phyloP scores from a whole-genome alignment of 78 protist genomes.

The Thecamonas trahens region DNA sequence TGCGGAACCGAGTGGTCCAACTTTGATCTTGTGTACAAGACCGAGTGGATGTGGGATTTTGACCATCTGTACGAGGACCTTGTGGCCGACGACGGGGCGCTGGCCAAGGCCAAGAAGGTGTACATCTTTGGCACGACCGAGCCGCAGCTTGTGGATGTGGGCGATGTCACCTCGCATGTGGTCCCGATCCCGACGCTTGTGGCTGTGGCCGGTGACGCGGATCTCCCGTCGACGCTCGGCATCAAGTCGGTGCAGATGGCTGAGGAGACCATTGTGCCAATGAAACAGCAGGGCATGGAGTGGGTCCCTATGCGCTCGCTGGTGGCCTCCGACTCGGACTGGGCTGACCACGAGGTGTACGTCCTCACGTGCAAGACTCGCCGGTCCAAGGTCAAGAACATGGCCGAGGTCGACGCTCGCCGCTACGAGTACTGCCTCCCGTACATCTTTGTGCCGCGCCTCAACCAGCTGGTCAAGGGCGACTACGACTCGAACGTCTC shows the following conservation, averaged over 20 bases:
- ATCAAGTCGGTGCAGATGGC: slow-evolving; percentile 1
- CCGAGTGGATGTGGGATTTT: slow-evolving; percentile 7
- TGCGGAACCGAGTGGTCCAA: background rate
- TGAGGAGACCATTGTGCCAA: slow-evolving; percentile 3
- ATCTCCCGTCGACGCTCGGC: background rate
- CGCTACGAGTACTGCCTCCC: slow-evolving; percentile 7
- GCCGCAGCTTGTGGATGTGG: no score
- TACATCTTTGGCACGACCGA: slow-evolving; percentile 12
- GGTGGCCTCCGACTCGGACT: background rate
- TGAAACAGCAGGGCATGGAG: background rate
- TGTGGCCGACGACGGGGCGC: background rate
- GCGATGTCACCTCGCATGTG: no score
- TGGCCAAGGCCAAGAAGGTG: slow-evolving; percentile 5
- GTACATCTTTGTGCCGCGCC: no score
- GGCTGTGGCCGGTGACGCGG: slow-evolving; percentile 3
- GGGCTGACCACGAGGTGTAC: background rate
- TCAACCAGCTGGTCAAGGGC: no score
- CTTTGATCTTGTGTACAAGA: background rate
- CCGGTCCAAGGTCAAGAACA: background rate
- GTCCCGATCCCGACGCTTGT: slow-evolving; percentile 9
- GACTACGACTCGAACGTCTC: background rate
- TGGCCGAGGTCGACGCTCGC: background rate
- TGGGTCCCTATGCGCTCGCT: slow-evolving; percentile 10
- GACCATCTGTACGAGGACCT: slow-evolving; percentile 6
- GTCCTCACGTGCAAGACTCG: background rate